These are phyloP conservation scores for Tricholoma saponaceum DNA, from an alignment of 768 basidiomycete genomes.

Conservation along the genomic window DNA sequence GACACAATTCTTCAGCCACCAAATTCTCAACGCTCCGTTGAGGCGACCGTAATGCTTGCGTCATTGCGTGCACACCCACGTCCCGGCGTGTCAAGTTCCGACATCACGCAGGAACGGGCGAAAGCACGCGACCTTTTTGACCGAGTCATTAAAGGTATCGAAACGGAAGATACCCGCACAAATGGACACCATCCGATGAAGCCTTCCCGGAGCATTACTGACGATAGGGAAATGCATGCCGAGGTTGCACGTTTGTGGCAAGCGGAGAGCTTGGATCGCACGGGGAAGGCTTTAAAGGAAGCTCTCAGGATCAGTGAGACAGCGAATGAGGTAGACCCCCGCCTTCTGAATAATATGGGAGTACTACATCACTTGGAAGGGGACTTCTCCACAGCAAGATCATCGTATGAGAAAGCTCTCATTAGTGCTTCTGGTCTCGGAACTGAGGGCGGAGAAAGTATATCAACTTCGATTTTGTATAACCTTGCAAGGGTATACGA, in stretches of 20 bases:
- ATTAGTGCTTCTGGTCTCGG: conserved; percentile 46
- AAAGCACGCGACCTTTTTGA: conserved; percentile 84
- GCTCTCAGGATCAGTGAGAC: conserved; percentile 63
- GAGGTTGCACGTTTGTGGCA: conserved; percentile 92
- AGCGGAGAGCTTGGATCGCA: conserved; percentile 70
- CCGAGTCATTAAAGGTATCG: conserved; percentile 61
- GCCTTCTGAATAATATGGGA: conserved; percentile 79
- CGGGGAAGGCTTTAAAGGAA: conserved; percentile 67
- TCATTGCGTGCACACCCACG: conserved; percentile 82
- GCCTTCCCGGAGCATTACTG: conserved; percentile 50
- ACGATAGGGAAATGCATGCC: conserved; percentile 86
- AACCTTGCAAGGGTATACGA: conserved; percentile 93
- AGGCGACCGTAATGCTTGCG: conserved; percentile 87
- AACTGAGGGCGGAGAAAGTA: conserved; percentile 52
- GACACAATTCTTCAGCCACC: conserved; percentile 72
- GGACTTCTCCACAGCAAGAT: conserved; percentile 49
- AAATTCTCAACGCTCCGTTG: conserved; percentile 62
- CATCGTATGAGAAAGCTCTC: conserved; percentile 72
- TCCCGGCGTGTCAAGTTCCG: conserved; percentile 72
- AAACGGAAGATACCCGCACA: conserved; percentile 51
- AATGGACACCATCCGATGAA: conserved; percentile 37
- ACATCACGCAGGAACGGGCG: conserved; percentile 64
- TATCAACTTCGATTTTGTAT: conserved; percentile 82
- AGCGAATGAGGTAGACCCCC: conserved; percentile 50
- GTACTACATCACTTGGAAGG: conserved; percentile 70